Evolutionary conservation across 495 filamentous ascomycete genomes (phyloP).

Genomic region (Talaromyces liani): DNA sequence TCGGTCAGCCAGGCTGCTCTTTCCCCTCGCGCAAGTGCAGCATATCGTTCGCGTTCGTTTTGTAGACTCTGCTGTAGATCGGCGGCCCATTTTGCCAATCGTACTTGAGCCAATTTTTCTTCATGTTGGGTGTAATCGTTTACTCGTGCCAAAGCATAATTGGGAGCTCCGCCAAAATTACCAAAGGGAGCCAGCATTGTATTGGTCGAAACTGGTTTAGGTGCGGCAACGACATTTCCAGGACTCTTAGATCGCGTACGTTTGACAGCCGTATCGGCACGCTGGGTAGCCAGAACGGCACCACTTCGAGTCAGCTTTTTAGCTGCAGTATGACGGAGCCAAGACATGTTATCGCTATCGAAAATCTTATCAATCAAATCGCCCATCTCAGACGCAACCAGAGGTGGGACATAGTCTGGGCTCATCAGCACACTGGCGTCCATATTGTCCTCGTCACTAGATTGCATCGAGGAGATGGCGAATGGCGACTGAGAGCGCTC

Average conservation of each 20-base stretch:
- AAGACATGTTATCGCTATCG: constrained; percentile 70
- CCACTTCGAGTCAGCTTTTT: constrained; percentile 74
- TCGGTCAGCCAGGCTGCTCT: constrained; percentile 74
- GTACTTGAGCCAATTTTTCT: constrained; percentile 68
- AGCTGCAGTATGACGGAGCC: constrained; percentile 78
- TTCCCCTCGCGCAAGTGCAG: constrained; percentile 61
- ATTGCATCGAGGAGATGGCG: constrained; percentile 72
- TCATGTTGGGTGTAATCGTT: constrained; percentile 65
- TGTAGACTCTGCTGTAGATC: constrained; percentile 79
- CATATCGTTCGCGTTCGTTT: constrained; percentile 73
- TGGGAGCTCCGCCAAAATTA: constrained; percentile 33
- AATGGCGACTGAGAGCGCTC: constrained; percentile 46
- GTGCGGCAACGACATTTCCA: constrained; percentile 4
- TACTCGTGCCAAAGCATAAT: constrained; percentile 63
- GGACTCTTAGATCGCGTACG: constrained; percentile 6
- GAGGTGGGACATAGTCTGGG: constrained; percentile 82
- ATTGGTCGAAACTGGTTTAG: constrained; percentile 17
- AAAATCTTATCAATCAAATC: constrained; percentile 68
- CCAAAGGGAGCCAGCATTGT: constrained; percentile 15
- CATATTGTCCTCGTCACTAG: constrained; percentile 79
- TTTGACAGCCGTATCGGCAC: constrained; percentile 12
- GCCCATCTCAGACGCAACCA: constrained; percentile 68
- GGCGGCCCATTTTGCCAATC: constrained; percentile 81
- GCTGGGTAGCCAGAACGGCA: constrained; percentile 14
- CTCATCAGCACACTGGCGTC: constrained; percentile 94